Conservation (phyloP, 2,329 filamentous ascomycete genomes). For the Nigrospora sphaerica region DNA sequence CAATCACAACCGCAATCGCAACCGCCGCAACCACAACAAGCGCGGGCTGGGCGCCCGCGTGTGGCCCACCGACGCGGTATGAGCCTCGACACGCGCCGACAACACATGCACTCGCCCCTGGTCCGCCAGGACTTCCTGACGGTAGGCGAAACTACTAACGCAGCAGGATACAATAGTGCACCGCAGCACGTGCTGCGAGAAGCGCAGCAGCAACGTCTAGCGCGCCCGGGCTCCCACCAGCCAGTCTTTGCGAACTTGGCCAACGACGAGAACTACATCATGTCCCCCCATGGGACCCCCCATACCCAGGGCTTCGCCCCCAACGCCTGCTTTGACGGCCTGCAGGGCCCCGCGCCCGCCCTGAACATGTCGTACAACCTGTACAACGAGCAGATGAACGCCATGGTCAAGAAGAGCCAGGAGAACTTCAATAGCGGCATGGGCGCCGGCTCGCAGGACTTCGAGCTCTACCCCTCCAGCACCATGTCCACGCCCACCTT, state of each 20-base stretch:
- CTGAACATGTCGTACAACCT: conserved; percentile 40
- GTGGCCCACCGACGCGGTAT: conserved; percentile 71
- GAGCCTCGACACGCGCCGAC: conserved; percentile 69
- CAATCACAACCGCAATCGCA: conserved; percentile 27
- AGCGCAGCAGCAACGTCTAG: conserved; percentile 81
- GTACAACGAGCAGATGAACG: conserved; percentile 34
- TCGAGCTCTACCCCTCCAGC: conserved; percentile 42
- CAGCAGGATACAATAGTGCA: conserved; percentile 48
- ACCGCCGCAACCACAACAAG: conserved; percentile 14
- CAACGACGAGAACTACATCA: conserved; percentile 46
- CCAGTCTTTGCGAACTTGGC: conserved; percentile 26
- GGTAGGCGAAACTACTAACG: conserved; percentile 49
- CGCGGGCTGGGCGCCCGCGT: conserved; percentile 15
- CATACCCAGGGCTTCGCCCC: conserved; percentile 44
- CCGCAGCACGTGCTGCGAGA: conserved; percentile 80
- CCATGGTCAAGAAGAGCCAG: conserved; percentile 40
- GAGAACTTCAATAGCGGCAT: conserved; percentile 33
- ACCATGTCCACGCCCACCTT: conserved; percentile 42
- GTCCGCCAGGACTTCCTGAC: conserved; percentile 39
- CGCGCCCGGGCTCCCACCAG: conserved; percentile 61
- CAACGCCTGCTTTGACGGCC: conserved; percentile 33
- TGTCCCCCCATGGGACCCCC: conserved; percentile 49
- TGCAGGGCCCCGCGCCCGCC: conserved; percentile 13
- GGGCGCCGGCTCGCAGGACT: conserved; percentile 33
- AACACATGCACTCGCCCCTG: conserved; percentile 36